phyloP scores from a whole-genome alignment of 768 basidiomycete species.

The Gloeostereum incarnatum region DNA sequence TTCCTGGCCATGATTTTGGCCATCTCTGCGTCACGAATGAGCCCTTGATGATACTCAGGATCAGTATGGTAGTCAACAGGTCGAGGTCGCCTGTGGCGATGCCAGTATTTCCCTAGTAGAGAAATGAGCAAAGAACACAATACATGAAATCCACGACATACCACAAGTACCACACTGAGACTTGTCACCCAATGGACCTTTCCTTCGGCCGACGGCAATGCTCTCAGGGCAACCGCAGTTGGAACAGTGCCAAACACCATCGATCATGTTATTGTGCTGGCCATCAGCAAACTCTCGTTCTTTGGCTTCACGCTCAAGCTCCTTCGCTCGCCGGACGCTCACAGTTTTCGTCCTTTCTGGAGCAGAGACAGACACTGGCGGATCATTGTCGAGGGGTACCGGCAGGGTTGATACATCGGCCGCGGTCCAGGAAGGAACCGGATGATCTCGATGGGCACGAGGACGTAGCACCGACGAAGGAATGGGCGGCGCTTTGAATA shows the following conservation, averaged over 20 bases:
- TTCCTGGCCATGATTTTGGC: conserved; percentile 47
- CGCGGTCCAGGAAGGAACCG: conserved; percentile 62
- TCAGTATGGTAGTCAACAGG: conserved; percentile 77
- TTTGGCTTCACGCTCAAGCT: conserved; percentile 75
- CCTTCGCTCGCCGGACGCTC: conserved; percentile 57
- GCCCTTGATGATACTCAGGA: conserved; percentile 54
- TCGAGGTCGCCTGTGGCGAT: conserved; percentile 72
- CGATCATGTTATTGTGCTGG: conserved; percentile 71
- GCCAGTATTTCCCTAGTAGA: conserved; percentile 77
- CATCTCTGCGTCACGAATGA: conserved; percentile 47
- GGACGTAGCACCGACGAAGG: conserved; percentile 46
- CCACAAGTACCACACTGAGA: conserved; percentile 91
- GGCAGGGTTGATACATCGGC: conserved; percentile 49
- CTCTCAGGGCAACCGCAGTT: conserved; percentile 89
- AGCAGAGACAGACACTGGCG: conserved; percentile 28
- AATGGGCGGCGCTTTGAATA: conserved; percentile 65
- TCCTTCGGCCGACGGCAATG: conserved; percentile 77
- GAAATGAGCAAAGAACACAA: conserved; percentile 5
- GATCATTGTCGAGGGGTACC: conserved; percentile 53
- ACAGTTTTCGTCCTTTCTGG: conserved; percentile 42
- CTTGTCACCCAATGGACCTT: conserved; percentile 85
- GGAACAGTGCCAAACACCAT: conserved; percentile 91
- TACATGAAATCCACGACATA: conserved; percentile 26
- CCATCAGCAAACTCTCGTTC: conserved; percentile 78
- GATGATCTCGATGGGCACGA: conserved; percentile 48